These are phyloP conservation scores for Lactarius akahatsu DNA, from an alignment of 768 basidiomycete species.

Conservation along the genomic window DNA sequence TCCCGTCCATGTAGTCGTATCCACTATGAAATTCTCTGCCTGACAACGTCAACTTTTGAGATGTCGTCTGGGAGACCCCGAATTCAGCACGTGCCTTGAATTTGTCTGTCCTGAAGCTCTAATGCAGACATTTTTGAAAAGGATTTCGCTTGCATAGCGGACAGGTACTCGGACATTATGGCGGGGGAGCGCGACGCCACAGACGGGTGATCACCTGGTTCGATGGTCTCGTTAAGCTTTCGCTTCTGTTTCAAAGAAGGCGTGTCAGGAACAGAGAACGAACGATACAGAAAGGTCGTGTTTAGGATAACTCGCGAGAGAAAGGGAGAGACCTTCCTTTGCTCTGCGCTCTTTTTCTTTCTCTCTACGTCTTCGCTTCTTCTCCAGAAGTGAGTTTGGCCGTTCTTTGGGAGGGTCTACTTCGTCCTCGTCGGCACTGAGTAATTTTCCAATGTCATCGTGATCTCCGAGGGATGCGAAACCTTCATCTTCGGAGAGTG, in stretches of 20 bases:
- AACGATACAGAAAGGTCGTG: neutral
- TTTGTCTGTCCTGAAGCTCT: conserved; percentile 75
- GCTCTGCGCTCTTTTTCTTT: conserved; percentile 71
- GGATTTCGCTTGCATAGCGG: conserved; percentile 63
- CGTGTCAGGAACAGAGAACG: conserved; percentile 18
- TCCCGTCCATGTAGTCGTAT: conserved; percentile 72
- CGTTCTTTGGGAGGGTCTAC: conserved; percentile 32
- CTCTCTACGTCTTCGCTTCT: conserved; percentile 72
- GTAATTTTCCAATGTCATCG: conserved; percentile 40
- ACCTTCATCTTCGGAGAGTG: conserved; percentile 59
- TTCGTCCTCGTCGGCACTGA: conserved; percentile 47
- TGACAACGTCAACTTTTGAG: conserved; percentile 47
- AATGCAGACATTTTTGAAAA: conserved; percentile 68
- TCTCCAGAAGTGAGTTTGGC: conserved; percentile 38
- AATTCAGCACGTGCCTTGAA: conserved; percentile 62
- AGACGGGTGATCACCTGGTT: conserved; percentile 41
- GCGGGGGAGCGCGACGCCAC: conserved; percentile 57
- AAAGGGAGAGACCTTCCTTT: conserved; percentile 44
- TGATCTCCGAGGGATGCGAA: conserved; percentile 33
- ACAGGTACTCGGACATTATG: conserved; percentile 61
- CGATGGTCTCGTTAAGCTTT: conserved; percentile 53
- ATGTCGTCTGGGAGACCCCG: conserved; percentile 31
- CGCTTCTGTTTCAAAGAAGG: conserved; percentile 49
- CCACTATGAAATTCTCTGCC: conserved; percentile 70
- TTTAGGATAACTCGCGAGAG: neutral